phyloP scores from a whole-genome alignment of 805 yeast species.

The Ogataea henricii region DNA sequence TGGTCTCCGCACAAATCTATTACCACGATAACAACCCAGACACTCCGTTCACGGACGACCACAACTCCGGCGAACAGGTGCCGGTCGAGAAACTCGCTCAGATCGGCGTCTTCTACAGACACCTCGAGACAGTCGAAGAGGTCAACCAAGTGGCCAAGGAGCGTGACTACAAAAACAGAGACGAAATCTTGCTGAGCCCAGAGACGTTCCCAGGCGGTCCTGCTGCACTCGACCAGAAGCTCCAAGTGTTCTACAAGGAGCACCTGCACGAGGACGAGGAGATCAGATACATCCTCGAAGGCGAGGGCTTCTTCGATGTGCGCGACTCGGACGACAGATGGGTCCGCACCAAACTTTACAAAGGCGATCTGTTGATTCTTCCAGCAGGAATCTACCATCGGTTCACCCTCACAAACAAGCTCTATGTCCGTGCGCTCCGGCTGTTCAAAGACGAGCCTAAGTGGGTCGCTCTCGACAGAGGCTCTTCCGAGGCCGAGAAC shows the following conservation, averaged over 20 bases:
- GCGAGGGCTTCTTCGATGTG: conserved; percentile 91
- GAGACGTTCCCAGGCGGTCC: conserved; percentile 64
- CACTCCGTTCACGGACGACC: conserved; percentile 65
- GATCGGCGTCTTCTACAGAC: conserved; percentile 70
- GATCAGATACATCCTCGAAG: conserved; percentile 85
- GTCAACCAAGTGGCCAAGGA: conserved; percentile 69
- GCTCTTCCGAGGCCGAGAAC: conserved; percentile 39
- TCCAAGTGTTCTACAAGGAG: conserved; percentile 73
- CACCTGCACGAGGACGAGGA: conserved; percentile 98
- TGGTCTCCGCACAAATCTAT: conserved; percentile 38
- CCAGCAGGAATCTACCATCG: conserved; percentile 97
- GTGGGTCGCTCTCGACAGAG: conserved; percentile 83
- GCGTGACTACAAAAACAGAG: conserved; percentile 80
- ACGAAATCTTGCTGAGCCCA: conserved; percentile 61
- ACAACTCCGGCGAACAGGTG: conserved; percentile 67
- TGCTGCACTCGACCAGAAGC: conserved; percentile 58
- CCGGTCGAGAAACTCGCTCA: conserved; percentile 48
- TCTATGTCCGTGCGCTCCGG: conserved; percentile 75
- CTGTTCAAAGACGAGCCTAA: conserved; percentile 93
- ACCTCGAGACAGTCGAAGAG: conserved; percentile 49
- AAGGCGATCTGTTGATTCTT: conserved; percentile 67
- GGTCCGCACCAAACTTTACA: conserved; percentile 69
- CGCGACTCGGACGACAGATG: conserved; percentile 62
- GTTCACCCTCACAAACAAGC: conserved; percentile 69
- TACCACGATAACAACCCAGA: conserved; percentile 64